Percentiles rank a stretch among this genome's conserved stretches.
Conservation (phyloP, 2,329 filamentous ascomycete genomes). For the Colletotrichum navitas region DNA sequence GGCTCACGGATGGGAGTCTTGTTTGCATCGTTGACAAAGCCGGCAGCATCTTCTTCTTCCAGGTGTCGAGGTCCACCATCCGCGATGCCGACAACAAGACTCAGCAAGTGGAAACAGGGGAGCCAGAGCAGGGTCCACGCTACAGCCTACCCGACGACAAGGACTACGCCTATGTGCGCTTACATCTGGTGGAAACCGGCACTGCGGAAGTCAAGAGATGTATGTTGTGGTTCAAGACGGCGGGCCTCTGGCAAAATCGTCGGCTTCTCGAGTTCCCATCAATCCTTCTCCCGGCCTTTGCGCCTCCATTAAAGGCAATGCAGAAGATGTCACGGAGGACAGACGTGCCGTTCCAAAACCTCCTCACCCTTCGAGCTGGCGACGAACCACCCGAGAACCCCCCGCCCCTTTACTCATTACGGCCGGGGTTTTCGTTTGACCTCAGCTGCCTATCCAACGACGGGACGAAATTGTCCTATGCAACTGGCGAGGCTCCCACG, state of each 20-base stretch:
- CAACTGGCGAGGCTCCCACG: constrained; percentile 40
- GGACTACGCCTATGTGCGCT: constrained; percentile 48
- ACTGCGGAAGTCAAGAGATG: constrained; percentile 44
- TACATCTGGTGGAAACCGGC: constrained; percentile 48
- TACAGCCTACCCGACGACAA: constrained; percentile 51
- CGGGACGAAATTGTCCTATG: constrained; percentile 43
- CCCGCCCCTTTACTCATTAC: constrained; percentile 65
- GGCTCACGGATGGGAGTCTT: constrained; percentile 62
- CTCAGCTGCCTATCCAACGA: constrained; percentile 51
- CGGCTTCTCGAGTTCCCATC: constrained; percentile 72
- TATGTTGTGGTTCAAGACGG: constrained; percentile 49
- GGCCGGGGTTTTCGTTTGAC: constrained; percentile 63
- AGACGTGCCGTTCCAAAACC: constrained; percentile 62
- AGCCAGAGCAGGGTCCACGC: not conserved
- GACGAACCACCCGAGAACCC: constrained; percentile 42
- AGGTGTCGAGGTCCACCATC: constrained; percentile 52
- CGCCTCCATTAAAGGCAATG: constrained; percentile 67
- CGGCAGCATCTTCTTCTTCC: constrained; percentile 56
- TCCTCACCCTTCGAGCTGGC: constrained; percentile 54
- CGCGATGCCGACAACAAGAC: constrained; percentile 41
- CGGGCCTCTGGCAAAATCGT: constrained; percentile 37
- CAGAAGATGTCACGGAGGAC: constrained; percentile 62
- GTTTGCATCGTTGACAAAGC: constrained; percentile 61
- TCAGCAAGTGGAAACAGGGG: not conserved
- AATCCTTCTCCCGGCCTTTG: constrained; percentile 69